Base-by-base conservation (phyloP, 495 filamentous ascomycete species). In the Polyplosphaeria fusca region DNA sequence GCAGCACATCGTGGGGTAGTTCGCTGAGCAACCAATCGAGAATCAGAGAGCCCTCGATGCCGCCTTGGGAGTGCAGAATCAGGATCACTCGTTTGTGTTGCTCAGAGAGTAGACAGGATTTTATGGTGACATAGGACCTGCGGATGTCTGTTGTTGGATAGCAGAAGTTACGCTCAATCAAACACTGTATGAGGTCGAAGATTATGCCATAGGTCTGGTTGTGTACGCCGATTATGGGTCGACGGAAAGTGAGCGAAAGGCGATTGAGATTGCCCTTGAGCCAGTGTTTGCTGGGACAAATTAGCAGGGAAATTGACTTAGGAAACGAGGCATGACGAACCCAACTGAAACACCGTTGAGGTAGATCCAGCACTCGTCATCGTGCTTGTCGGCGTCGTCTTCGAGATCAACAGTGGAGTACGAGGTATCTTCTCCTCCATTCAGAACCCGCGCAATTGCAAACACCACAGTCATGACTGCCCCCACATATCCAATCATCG, bases 11-110 rank as follows among this genome's bases (percentile, higher is more conserved):
- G 27, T 84, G 81, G 0, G 87, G 84, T 0, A 93, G 67, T 61
- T 92, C 88, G 61, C 84, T 80, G 5, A 92, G 75, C 7, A 95
- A 78, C 80, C 85, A 87, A 74, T 95, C 90, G 1, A 92, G 65
- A 11, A 89, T 82, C 47, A 91, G 69, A 1, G 83, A 77, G 4
- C 84, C 81, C 67, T 91, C 84, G 53, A 94, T 88, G 14, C 81
- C 90, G 1, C 90, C 90, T 67, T 94, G 89, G 18, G 83, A 88
- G 67, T 95, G 90, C 26, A 88, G 74, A 41, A 94, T 80, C 20
- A 94, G 77, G 49, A 94, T 74, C 13, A 93, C 81, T 61, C 89
- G 92, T 20, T 80, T 78, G 61, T 84, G 81, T 16, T 76, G 62
- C 0, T 75, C 78, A 43, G 82, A 72, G 55, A 81, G 77, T 20